Evolutionary conservation across 192 early-diverging fungal genomes (phyloP).

Genomic region (Linnemannia exigua): DNA sequence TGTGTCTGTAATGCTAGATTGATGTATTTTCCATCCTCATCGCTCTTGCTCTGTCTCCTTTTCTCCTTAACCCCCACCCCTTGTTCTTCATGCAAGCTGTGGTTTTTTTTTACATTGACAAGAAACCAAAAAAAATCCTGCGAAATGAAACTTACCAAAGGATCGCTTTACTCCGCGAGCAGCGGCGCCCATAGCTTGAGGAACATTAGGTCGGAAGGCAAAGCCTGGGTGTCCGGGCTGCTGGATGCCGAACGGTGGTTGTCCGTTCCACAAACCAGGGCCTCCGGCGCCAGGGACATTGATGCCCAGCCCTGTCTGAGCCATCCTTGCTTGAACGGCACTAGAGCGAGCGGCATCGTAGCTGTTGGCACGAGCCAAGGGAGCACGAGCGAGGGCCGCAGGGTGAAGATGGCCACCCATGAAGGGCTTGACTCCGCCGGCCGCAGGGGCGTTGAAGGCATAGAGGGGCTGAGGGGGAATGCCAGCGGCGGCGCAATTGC

Average conservation of each 20-base stretch:
- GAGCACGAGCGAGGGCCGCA: slow-evolving; percentile 25
- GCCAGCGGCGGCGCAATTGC: slow-evolving; percentile 57
- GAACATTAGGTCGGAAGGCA: slow-evolving; percentile 44
- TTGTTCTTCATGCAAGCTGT: slow-evolving; percentile 7
- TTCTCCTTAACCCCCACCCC: not conserved
- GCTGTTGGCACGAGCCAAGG: slow-evolving; percentile 33
- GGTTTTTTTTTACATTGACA: not conserved
- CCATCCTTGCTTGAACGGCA: slow-evolving; percentile 42
- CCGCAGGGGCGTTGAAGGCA: slow-evolving; percentile 33
- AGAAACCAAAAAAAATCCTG: slow-evolving; percentile 2
- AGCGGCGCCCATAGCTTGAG: slow-evolving; percentile 36
- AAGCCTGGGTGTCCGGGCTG: slow-evolving; percentile 40
- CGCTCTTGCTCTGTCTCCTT: not conserved
- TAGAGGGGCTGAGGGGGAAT: slow-evolving; percentile 54
- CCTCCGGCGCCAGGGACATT: slow-evolving; percentile 44
- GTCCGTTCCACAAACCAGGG: slow-evolving; percentile 37
- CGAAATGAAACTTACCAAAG: slow-evolving; percentile 36
- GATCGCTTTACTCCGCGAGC: slow-evolving; percentile 48
- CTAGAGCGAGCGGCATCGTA: slow-evolving; percentile 40
- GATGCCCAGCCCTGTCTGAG: slow-evolving; percentile 47
- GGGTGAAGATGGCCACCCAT: slow-evolving; percentile 38
- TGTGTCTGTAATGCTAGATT: not conserved
- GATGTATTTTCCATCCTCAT: not conserved
- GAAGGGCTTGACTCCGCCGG: slow-evolving; percentile 35
- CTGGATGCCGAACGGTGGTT: slow-evolving; percentile 35